Evolutionary conservation across 352 stramenopile species (phyloP), one percentile per base, ranked within the genome.

Genomic region (Phytophthora hibernalis): DNA sequence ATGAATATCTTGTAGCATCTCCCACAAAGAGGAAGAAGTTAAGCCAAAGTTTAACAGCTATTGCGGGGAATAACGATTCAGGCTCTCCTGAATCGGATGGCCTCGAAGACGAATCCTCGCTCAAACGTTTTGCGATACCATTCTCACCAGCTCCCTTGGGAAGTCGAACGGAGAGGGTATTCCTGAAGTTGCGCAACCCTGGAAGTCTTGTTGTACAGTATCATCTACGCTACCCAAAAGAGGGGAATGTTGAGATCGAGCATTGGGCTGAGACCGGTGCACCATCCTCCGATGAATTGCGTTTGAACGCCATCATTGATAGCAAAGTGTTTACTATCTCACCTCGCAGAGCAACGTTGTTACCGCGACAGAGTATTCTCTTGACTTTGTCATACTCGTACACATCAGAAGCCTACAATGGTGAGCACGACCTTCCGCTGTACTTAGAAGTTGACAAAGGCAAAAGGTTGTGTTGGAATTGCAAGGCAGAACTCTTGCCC

Each of bases 171-270:
- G 76, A 97, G 60, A 69, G 70, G 13, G 79, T 97, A 0, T 87
- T 83, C 24, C 26, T 98, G 24, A 86, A 95, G 30, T 70, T 98
- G 11, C 70, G 66, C n/a, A 98, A 98, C 64, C 79, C 87, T 1
- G 93, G 92, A 2, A 84, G 65, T 24, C 80, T 98, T 5, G 74
- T 96, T 16, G 90, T 96, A 8, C 76, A 86, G 12, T 97, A 96
- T 58, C 70, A 77, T 10, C 53, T 98, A 40, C 86, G 91, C 21
- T 93, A 97, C 20, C 93, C 93, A 8, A 98, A 97, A 59, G 92
- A 98, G 53, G 87, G 85, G 10, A 88, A 96, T 33, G 87, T 98
- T 10, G 94, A 98, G 65, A 90, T 98, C 22, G 94, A 98, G 51
- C 90, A 93, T 30, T 98, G 95, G 95, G 92, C 91, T 20, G 92